Base-by-base conservation (phyloP, 176 grass and related monocot genomes). In the Cenchrus purpureus region DNA sequence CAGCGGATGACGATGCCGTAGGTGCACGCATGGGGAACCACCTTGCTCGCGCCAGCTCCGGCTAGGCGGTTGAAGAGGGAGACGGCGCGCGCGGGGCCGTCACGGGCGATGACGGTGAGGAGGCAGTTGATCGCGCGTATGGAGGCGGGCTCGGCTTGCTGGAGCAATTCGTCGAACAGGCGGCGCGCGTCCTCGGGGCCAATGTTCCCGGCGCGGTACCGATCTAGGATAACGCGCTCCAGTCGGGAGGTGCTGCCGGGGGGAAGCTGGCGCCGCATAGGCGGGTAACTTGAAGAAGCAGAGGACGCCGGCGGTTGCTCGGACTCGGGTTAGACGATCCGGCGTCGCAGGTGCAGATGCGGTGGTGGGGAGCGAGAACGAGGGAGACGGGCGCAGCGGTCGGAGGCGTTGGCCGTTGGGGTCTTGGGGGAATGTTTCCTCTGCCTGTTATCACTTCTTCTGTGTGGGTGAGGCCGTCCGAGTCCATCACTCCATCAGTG, bases 101-200 rank as follows among this genome's bases (percentile, higher is more conserved):
- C 58, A 7, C 46, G 43, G 4, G 70, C n/a, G 1, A 84, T 16
- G 29, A 25, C 31, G 7, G 82, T 10, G 29, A 84, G 71, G 49
- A 76, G 32, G 6, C 20, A 25, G 32, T 74, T 84, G 61, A 84
- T 7, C 12, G 82, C 72, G 49, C 14, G 3, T 0, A 55, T 6
- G 0, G 82, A 75, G 45, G 54, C 9, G 1, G 61, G 48, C 10
- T 10, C 15, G 9, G 25, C 61, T 22, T 10, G 2, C 12, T 1
- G 12, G 51, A 82, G 12, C 65, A 80, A 54, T 40, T 68, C 48
- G 5, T 66, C 19, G 31, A 81, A 54, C 46, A 80, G 29, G 31
- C 19, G 1, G 32, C 8, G 22, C 8, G 77, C 62, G 4, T 66
- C 45, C 48, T 6, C 4, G 10, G 19, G 8, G 22, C 2, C 10